These are phyloP conservation scores for Eutrema salsugineum DNA, from an alignment of 441 rosid genomes.

Conservation along the genomic window DNA sequence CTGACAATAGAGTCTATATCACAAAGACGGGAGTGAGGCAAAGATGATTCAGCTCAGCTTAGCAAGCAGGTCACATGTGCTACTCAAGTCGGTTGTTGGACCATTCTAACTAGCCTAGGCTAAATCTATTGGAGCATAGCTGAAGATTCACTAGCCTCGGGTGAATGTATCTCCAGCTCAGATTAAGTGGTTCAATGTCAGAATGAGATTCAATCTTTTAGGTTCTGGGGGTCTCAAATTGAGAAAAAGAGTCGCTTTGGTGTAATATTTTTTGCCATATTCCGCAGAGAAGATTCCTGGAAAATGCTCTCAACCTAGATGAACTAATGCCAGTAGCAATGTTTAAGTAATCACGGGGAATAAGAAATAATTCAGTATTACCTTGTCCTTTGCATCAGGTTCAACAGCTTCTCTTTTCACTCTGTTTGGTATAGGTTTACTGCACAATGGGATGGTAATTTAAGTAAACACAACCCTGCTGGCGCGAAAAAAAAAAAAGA, in stretches of 20 bases:
- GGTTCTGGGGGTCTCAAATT: background rate
- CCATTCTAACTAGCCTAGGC: conserved; percentile 8
- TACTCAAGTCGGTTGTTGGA: conserved; percentile 2
- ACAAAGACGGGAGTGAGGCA: background rate
- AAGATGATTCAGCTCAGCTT: background rate
- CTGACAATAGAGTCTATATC: background rate
- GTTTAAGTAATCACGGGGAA: background rate
- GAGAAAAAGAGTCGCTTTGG: background rate
- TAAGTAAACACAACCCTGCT: conserved; percentile 7
- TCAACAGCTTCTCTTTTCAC: conserved; percentile 75
- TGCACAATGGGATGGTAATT: conserved; percentile 31
- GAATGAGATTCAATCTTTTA: background rate
- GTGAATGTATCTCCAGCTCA: background rate
- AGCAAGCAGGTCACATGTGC: background rate
- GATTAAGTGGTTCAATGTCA: background rate
- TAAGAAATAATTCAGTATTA: conserved; percentile 27
- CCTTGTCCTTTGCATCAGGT: conserved; percentile 60
- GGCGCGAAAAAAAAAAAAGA: background rate
- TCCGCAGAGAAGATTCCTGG: background rate
- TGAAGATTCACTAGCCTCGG: background rate
- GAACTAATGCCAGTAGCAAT: background rate
- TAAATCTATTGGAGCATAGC: background rate
- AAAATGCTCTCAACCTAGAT: conserved; percentile 1
- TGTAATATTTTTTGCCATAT: background rate
- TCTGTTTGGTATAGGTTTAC: conserved; percentile 67